Evolutionary conservation across 2,329 filamentous ascomycete genomes (phyloP), one percentile per base, ranked within the genome.

Genomic region (Pseudogymnoascus sp.): DNA sequence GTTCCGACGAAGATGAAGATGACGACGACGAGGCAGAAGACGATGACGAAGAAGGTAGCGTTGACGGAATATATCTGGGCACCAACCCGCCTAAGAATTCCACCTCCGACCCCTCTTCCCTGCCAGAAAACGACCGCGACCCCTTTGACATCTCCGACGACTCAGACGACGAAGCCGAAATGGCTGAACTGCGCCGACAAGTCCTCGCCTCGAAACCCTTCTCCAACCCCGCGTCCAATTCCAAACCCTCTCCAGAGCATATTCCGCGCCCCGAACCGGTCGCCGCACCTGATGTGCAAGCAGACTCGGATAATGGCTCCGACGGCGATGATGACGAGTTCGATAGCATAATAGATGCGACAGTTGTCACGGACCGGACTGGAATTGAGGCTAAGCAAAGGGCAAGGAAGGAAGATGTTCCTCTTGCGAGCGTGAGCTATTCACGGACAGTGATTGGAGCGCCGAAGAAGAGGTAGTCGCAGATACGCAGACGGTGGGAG

Each of bases 121-220:
- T 38, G 9, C 35, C 33, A 11, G 35, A 58, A 58, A 58, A 25
- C 9, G 35, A 38, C 77, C 77, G 74, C 66, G 89, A 94, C 67
- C 86, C 86, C 0, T 92, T 87, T 68, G 87, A 84, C 60, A 82
- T 96, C 50, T 91, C 91, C 8, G 88, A 91, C 61, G 87, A 90
- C 67, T 85, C 83, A 33, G 90, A 89, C 61, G 88, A 96, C 62
- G 91, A 95, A 68, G 76, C 78, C 59, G 87, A 91, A 71, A 97
- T 97, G 92, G 92, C 90, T 36, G 92, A 96, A 70, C 87, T 99
- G 59, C 84, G 94, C 57, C 85, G 88, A 60, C 90, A 90, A 68
- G 91, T 97, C n/a, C 82, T 99, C 2, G 89, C 88, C 6, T 96
- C 93, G 6, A 97, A 93, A 71, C 85, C 91, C 0, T 99, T 99